Evolutionary conservation across 2,329 filamentous ascomycete genomes (phyloP), one percentile per base, ranked within the genome.

Genomic region (Xylogone sp.): DNA sequence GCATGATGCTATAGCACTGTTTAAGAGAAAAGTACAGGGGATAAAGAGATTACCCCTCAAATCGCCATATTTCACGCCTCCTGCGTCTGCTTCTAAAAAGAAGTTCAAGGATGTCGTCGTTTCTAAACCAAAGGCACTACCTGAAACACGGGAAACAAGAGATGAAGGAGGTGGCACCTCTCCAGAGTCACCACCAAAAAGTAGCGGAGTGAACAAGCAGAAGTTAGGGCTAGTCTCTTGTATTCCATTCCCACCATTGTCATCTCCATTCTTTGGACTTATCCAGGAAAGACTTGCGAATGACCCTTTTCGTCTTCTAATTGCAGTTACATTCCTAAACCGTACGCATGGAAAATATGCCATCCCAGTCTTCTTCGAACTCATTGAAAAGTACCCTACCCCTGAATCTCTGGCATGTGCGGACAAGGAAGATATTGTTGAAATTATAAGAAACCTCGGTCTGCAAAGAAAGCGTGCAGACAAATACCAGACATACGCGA

Each of bases 321-420:
- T 96, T 24, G 90, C 88, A 12, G 85, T 91, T 4, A 90, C 89
- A 0, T 92, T 96, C 61, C 82, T 96, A 24, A 93, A 93, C 67
- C 84, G 87, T 53, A 96, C 91, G 0, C 77, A 82, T 2, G 92
- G 89, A 10, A 79, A 75, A 45, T 76, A 82, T 9, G 89, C 91
- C 3, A 84, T 94, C 22, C 92, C 92, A 0, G 76, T 87, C 0
- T 87, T 96, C 57, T 85, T 84, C 65, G 65, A 75, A 13, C 73
- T 96, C 12, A 86, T 88, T 60, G 70, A 76, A 12, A 73, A 70
- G 2, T 96, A 88, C 53, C 87, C 88, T 0, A 87, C 84, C 0
- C 79, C 88, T 0, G 65, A 74, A 24, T 74, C 76, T 1, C 76
- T 97, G 9, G 82, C 82, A 1, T 69, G 71, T 1, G 84, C 84